These are phyloP conservation scores for Ordospora pajunii DNA, from an alignment of 371 early-diverging fungal species.

Conservation along the genomic window DNA sequence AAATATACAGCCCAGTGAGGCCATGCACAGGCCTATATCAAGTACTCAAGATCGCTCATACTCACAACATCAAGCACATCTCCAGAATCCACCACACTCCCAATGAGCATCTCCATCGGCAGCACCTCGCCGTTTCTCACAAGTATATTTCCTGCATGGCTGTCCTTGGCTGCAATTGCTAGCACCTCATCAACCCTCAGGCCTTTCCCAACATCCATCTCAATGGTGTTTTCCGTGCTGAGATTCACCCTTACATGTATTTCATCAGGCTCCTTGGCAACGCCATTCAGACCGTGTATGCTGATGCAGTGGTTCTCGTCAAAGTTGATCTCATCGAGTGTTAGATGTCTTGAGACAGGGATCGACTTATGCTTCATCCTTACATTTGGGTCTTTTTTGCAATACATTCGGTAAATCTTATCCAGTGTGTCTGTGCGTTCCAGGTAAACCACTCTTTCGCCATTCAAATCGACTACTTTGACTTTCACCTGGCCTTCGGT, in stretches of 20 bases:
- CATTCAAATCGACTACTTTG: background rate
- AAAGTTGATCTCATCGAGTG: slow-evolving; percentile 17
- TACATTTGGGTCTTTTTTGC: background rate
- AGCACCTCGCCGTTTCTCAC: slow-evolving; percentile 12
- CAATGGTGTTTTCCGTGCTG: background rate
- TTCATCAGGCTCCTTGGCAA: background rate
- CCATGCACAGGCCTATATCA: background rate
- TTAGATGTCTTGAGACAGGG: slow-evolving; percentile 22
- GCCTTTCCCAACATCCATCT: background rate
- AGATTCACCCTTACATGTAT: slow-evolving; percentile 13
- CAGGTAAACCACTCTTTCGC: background rate
- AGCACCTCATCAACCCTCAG: background rate
- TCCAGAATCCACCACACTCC: background rate
- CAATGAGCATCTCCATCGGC: background rate
- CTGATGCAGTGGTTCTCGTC: background rate
- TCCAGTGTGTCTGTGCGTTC: background rate
- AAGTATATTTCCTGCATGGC: background rate
- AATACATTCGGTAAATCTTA: background rate
- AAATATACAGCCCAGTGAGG: background rate
- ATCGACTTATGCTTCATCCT: slow-evolving; percentile 15
- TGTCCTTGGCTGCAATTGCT: background rate
- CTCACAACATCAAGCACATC: slow-evolving; percentile 14
- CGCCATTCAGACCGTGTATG: background rate
- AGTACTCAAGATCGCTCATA: background rate
- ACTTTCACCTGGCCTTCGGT: background rate